phyloP scores from a whole-genome alignment of 306 rosid species.

The Hippophae tibetana region DNA sequence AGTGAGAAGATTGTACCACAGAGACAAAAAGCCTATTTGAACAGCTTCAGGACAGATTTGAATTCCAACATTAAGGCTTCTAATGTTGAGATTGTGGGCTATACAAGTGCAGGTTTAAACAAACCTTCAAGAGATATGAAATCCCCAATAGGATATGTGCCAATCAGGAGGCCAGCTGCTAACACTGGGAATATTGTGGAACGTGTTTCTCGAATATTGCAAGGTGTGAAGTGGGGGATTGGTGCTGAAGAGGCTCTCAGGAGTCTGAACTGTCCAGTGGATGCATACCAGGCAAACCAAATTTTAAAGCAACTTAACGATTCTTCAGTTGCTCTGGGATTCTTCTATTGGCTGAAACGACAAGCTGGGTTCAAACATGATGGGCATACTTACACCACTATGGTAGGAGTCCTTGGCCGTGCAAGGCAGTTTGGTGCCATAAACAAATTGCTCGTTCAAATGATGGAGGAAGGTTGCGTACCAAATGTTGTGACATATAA shows the following conservation, averaged over 20 bases:
- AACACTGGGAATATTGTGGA: constrained; percentile 43
- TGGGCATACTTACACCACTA: constrained; percentile 85
- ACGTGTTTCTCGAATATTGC: constrained; percentile 47
- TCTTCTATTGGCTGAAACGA: constrained; percentile 74
- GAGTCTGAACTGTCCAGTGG: constrained; percentile 48
- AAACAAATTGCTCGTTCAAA: constrained; percentile 61
- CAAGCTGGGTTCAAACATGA: constrained; percentile 71
- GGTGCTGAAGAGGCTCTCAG: constrained; percentile 61
- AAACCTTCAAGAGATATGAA: constrained; percentile 37
- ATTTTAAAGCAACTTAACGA: constrained; percentile 73
- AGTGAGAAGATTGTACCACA: constrained; percentile 35
- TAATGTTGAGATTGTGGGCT: constrained; percentile 23
- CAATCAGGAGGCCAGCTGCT: constrained; percentile 26
- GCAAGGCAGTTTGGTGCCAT: constrained; percentile 75
- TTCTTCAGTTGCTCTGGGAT: constrained; percentile 61
- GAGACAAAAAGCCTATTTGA: constrained; percentile 38
- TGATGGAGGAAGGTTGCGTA: constrained; percentile 74
- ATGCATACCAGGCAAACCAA: constrained; percentile 87
- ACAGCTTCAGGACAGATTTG: constrained; percentile 34
- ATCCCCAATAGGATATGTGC: constrained; percentile 32
- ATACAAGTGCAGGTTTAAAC: constrained; percentile 31
- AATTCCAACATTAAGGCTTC: constrained; percentile 31
- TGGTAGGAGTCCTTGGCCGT: constrained; percentile 93
- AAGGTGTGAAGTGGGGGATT: constrained; percentile 60
- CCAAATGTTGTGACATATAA: constrained; percentile 94